phyloP scores from a whole-genome alignment of 345 rosid genomes.

The Cardamine chenopodiifolia region DNA sequence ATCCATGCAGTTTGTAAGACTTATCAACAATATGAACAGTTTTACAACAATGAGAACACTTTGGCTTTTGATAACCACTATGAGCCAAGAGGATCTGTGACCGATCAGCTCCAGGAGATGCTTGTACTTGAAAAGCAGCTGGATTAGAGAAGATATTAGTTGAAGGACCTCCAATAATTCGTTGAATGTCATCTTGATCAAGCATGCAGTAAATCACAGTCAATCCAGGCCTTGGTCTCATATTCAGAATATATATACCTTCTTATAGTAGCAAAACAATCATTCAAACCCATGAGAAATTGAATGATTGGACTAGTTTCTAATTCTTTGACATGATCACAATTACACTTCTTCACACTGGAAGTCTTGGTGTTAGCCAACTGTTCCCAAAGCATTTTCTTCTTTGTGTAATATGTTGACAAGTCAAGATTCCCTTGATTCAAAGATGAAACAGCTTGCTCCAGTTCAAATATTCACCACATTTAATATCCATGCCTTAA shows the following conservation, averaged over 20 bases:
- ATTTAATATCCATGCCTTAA: neutral
- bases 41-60: neutral
- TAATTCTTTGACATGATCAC: neutral
- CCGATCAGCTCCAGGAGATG: too few species aligned
- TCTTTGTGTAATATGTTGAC: neutral
- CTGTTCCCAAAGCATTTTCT: neutral
- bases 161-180: neutral
- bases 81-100: too few species aligned
- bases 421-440: neutral
- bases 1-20: neutral
- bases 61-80: neutral
- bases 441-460: neutral
- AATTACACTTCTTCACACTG: neutral
- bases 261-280: neutral
- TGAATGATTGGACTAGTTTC: neutral
- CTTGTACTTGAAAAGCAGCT: neutral
- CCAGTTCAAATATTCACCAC: neutral
- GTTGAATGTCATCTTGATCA: neutral
- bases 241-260: neutral
- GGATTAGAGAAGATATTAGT: neutral
- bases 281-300: neutral
- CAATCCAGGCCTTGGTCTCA: neutral
- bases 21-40: neutral
- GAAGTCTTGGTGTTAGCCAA: neutral
- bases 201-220: neutral